Evolutionary conservation across 2,329 filamentous ascomycete species (phyloP), one percentile per base, ranked within the genome.

Genomic region (Nannizziopsis barbatae): DNA sequence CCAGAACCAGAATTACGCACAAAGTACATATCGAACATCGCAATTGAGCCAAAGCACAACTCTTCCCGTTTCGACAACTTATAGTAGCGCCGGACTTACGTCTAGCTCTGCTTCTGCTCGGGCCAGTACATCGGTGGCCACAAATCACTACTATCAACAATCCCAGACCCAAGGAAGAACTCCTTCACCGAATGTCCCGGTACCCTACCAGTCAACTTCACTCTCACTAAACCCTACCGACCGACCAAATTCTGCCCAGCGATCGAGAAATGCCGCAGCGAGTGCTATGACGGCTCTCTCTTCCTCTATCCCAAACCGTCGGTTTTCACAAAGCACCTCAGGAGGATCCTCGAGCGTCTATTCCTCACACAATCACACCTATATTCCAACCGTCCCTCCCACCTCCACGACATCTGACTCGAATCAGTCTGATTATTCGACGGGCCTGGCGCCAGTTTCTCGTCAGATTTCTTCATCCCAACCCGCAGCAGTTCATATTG

Each of bases 221-320:
- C 22, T 14, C 8, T n/a, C 38, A 2, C 11, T 42, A 20, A 15
- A 47, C 27, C 27, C 38, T 3, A 45, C 42, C 30, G 36, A 52
- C 32, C 50, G 46, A 30, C 42, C 48, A 43, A 35, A 43, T 20
- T 53, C 50, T 37, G 42, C 52, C 18, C 50, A 53, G 35, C 38
- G 41, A 27, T 47, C 48, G 5, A 50, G 53, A 42, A 51, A 41
- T 22, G 50, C 41, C 14, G 52, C 53, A 9, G 53, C 49, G 17
- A 47, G 48, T 20, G 48, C 53, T 11, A 51, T 55, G 52, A 53
- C 53, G 14, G 52, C 50, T 14, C 32, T 55, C 6, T 55, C 53
- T 18, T 47, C 53, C 4, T 42, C 42, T 12, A 36, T 50, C 11
- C 45, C 51, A 20, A 7, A 36, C 15, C 30, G 14, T 14, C 45